Percentiles rank a stretch among this genome's conserved stretches.
Conservation (phyloP, 2,329 filamentous ascomycete genomes). For the Arthrobotrys iridis region DNA sequence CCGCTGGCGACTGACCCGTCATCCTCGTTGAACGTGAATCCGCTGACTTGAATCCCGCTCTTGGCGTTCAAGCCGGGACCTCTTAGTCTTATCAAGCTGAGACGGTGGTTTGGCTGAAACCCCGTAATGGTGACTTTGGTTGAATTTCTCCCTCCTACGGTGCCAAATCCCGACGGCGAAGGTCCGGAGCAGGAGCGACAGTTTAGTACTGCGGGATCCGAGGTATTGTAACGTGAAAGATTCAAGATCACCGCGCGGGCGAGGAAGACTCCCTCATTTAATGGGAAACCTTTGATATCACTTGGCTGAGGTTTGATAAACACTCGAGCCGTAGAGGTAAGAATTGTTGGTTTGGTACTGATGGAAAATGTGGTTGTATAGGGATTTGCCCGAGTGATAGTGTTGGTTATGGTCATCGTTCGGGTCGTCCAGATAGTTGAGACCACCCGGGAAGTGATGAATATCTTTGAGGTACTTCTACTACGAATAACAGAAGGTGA, state of each 20-base stretch:
- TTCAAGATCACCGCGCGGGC: conserved; percentile 47
- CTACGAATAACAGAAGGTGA: not conserved
- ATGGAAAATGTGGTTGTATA: not conserved
- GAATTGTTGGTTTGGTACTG: not conserved
- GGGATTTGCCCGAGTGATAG: not conserved
- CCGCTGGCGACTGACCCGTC: conserved; percentile 1
- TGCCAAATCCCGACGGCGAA: conserved; percentile 5
- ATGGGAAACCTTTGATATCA: not conserved
- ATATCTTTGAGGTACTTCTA: conserved; percentile 8
- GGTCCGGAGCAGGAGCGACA: conserved; percentile 36
- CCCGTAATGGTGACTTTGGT: conserved; percentile 18
- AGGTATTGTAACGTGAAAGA: conserved; percentile 40
- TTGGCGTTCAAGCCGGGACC: conserved; percentile 47
- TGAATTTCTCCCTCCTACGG: not conserved
- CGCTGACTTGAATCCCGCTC: conserved; percentile 32
- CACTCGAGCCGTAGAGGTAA: not conserved
- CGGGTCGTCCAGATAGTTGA: not conserved
- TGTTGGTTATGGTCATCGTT: not conserved
- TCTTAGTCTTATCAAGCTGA: conserved; percentile 30
- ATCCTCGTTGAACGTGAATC: conserved; percentile 31
- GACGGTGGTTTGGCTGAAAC: conserved; percentile 35
- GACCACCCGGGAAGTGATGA: not conserved
- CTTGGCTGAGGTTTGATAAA: not conserved
- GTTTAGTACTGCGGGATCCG: conserved; percentile 1
- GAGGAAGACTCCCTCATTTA: conserved; percentile 21